A percentile compares a stretch with the other conserved stretches of the same genome.
Conservation (phyloP, 257 asterid genomes). For the Salvia hispanica region DNA sequence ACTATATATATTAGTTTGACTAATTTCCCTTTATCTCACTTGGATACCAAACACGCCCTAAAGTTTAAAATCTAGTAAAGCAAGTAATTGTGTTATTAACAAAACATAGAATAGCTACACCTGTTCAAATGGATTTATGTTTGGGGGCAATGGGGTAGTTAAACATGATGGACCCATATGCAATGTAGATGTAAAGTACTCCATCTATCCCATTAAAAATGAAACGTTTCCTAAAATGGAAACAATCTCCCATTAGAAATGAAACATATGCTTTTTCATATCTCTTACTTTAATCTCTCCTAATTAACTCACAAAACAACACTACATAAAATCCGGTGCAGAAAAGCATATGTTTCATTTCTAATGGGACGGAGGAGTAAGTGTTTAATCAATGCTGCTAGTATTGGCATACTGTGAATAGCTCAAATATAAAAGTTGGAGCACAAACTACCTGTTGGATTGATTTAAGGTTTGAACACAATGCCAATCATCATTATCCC, state of each 20-base stretch:
- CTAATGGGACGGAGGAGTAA: neutral
- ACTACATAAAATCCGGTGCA: too few relatives aligned
- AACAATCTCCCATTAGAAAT: too few relatives aligned
- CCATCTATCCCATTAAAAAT: too few relatives aligned
- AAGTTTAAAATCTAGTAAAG: slow-evolving; percentile 4
- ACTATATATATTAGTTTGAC: too few relatives aligned
- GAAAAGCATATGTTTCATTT: too few relatives aligned
- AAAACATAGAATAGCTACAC: slow-evolving; percentile 13
- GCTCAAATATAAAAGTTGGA: slow-evolving; percentile 1
- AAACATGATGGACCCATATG: neutral
- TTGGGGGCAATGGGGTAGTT: neutral
- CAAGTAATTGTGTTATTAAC: slow-evolving; percentile 12
- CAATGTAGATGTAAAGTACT: neutral
- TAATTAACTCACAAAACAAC: too few relatives aligned
- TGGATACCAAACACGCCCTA: neutral
- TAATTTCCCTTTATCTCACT: too few relatives aligned
- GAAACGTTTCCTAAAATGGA: too few relatives aligned
- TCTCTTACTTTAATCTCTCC: too few relatives aligned
- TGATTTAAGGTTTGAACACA: slow-evolving; percentile 78
- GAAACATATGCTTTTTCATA: too few relatives aligned
- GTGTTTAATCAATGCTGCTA: neutral
- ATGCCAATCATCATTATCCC: slow-evolving; percentile 71
- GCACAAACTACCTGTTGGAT: slow-evolving; percentile 55
- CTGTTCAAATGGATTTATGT: neutral
- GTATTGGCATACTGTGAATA: neutral